A percentile compares a stretch with the other conserved stretches of the same genome.
phyloP scores from a whole-genome alignment of 2,329 filamentous ascomycete species.

The Teratosphaeria destructans region DNA sequence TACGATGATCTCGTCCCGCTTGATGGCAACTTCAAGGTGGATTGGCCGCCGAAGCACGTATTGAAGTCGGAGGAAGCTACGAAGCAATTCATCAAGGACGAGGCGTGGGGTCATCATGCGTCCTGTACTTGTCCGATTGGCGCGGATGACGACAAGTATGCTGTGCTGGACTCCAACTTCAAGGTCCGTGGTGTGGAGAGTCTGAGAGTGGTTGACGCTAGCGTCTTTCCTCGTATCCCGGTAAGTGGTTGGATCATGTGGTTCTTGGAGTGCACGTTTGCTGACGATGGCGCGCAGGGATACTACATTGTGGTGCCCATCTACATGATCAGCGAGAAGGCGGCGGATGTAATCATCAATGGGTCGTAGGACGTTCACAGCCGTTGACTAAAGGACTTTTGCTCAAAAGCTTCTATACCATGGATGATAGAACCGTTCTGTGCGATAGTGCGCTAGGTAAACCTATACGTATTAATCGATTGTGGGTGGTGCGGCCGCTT shows the following conservation, averaged over 20 bases:
- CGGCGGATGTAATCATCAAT: conserved; percentile 2
- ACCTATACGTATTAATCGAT: no score
- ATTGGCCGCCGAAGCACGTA: conserved; percentile 28
- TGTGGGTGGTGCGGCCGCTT: no score
- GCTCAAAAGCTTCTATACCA: background rate
- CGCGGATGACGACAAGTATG: conserved; percentile 41
- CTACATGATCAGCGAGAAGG: conserved; percentile 5
- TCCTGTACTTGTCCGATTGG: conserved; percentile 48
- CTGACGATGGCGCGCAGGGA: conserved; percentile 13
- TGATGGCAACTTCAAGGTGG: conserved; percentile 33
- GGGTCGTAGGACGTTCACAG: background rate
- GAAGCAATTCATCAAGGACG: conserved; percentile 39
- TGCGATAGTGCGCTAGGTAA: no score
- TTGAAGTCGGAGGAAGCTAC: conserved; percentile 30
- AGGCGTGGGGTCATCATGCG: conserved; percentile 49
- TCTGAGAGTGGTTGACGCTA: conserved; percentile 53
- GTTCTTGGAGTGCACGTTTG: background rate
- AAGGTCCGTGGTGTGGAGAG: conserved; percentile 45
- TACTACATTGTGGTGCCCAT: conserved; percentile 15
- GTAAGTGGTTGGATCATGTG: background rate
- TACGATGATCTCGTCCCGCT: conserved; percentile 30
- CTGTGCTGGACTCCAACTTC: conserved; percentile 48
- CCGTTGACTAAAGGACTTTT: background rate
- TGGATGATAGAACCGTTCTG: no score
- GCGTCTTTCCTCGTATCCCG: conserved; percentile 46